Conservation (phyloP, 1,284 basidiomycete species). For the Hymenochaete sp. region DNA sequence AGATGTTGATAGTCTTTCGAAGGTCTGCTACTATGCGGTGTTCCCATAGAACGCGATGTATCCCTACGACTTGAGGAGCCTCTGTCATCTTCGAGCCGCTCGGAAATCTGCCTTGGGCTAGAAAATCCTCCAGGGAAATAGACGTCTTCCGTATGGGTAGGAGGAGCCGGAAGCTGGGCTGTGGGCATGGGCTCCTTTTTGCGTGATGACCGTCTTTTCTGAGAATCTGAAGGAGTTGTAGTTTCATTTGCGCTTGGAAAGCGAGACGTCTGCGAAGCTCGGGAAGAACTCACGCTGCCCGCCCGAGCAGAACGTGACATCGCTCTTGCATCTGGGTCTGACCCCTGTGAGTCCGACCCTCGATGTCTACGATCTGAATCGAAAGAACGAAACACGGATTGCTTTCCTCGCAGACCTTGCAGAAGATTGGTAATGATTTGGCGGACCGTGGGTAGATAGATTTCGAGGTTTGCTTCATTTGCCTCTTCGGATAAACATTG, state of each 20-base stretch:
- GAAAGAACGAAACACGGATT: conserved; percentile 68
- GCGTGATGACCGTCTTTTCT: conserved; percentile 9
- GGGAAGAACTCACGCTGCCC: conserved; percentile 26
- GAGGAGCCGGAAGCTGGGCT: conserved; percentile 22
- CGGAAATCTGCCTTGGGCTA: conserved; percentile 1
- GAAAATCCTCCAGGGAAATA: conserved; percentile 29
- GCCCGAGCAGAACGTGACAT: conserved; percentile 39
- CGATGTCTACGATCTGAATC: conserved; percentile 50
- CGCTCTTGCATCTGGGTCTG: conserved; percentile 38
- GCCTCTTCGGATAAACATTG: conserved; percentile 88
- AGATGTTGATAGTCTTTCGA: conserved; percentile 6
- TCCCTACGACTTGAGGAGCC: conserved; percentile 4
- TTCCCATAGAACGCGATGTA: conserved; percentile 8
- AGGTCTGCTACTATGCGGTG: conserved; percentile 1
- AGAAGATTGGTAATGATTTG: conserved; percentile 89
- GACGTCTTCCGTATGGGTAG: conserved; percentile 32
- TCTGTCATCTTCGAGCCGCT: no score
- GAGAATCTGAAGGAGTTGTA: conserved; percentile 8
- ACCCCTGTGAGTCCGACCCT: conserved; percentile 32
- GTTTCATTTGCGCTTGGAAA: conserved; percentile 2
- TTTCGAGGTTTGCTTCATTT: conserved; percentile 74
- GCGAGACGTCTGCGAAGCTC: conserved; percentile 5
- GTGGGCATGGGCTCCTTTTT: conserved; percentile 8
- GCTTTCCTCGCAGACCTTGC: conserved; percentile 87
- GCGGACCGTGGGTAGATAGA: conserved; percentile 87